Conservation (phyloP, 2,329 filamentous ascomycete species). For the Pestalotiopsis fici region DNA sequence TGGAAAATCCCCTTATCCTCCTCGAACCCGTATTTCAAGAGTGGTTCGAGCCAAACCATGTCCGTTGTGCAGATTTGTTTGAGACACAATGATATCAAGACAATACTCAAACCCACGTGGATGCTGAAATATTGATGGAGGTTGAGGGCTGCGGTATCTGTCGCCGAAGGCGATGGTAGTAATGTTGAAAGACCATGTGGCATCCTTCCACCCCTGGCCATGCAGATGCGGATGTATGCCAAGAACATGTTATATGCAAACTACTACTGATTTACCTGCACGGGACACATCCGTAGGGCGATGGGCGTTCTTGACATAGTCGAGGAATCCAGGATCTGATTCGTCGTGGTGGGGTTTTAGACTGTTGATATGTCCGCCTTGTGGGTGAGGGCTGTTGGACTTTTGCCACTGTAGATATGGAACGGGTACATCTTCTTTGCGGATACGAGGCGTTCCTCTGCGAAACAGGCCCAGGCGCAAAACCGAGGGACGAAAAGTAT, state of each 20-base stretch:
- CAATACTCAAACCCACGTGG: not conserved
- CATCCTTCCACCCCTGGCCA: not conserved
- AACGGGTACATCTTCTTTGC: not conserved
- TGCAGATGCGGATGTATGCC: conserved; percentile 2
- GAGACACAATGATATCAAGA: not conserved
- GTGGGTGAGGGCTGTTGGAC: not conserved
- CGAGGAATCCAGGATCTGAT: not conserved
- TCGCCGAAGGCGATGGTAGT: not conserved
- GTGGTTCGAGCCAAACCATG: not conserved
- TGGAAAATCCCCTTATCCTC: not conserved
- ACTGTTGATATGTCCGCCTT: not conserved
- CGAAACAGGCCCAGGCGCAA: no score
- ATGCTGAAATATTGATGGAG: not conserved
- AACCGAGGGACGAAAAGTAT: no score
- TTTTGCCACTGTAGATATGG: not conserved
- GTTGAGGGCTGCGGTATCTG: not conserved
- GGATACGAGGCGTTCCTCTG: not conserved
- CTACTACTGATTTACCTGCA: not conserved
- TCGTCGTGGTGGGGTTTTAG: not conserved
- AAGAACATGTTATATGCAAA: conserved; percentile 1
- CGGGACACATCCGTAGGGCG: not conserved
- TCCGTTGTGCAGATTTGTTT: not conserved
- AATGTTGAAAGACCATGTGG: conserved; percentile 3
- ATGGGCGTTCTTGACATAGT: not conserved
- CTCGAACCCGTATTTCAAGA: not conserved